Evolutionary conservation across 2,329 filamentous ascomycete genomes (phyloP).

Genomic region (Venturia pyrina): DNA sequence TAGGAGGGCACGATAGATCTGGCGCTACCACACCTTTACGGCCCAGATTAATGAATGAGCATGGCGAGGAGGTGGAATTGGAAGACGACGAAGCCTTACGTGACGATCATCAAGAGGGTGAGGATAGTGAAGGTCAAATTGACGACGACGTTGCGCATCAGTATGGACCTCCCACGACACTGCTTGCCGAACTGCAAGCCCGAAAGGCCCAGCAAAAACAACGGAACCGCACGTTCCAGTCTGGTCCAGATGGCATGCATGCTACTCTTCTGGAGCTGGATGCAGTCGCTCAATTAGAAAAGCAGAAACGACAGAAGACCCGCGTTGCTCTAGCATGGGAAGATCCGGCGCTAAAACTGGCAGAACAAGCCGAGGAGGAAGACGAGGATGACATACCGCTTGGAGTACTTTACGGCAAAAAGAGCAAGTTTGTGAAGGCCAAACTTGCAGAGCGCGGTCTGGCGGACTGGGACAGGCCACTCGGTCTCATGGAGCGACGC

Average conservation of each 20-base stretch:
- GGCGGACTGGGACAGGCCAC: slow-evolving; percentile 49
- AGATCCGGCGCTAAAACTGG: slow-evolving; percentile 38
- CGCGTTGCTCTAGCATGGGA: slow-evolving; percentile 90
- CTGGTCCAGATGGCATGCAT: slow-evolving; percentile 69
- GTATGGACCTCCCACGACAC: slow-evolving; percentile 71
- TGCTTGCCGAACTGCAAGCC: slow-evolving; percentile 83
- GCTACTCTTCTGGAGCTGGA: slow-evolving; percentile 86
- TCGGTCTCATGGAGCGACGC: slow-evolving; percentile 69
- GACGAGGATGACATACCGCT: slow-evolving; percentile 81
- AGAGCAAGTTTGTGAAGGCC: slow-evolving; percentile 40
- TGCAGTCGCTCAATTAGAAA: slow-evolving; percentile 77
- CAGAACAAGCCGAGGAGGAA: slow-evolving; percentile 38
- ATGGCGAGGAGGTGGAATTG: slow-evolving; percentile 15
- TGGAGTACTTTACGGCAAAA: slow-evolving; percentile 63
- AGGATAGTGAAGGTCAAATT: slow-evolving; percentile 36
- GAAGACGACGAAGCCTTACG: slow-evolving; percentile 23
- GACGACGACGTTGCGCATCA: slow-evolving; percentile 34
- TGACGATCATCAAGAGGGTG: slow-evolving; percentile 31
- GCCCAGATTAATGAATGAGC: not conserved
- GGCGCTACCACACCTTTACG: not conserved
- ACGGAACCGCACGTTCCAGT: slow-evolving; percentile 58
- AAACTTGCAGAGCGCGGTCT: slow-evolving; percentile 37
- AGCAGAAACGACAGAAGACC: slow-evolving; percentile 60
- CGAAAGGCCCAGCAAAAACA: slow-evolving; percentile 82
- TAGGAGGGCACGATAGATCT: not conserved